These are phyloP conservation scores for Boletus semigastroideus DNA, from an alignment of 1,284 basidiomycete genomes.

Conservation along the genomic window DNA sequence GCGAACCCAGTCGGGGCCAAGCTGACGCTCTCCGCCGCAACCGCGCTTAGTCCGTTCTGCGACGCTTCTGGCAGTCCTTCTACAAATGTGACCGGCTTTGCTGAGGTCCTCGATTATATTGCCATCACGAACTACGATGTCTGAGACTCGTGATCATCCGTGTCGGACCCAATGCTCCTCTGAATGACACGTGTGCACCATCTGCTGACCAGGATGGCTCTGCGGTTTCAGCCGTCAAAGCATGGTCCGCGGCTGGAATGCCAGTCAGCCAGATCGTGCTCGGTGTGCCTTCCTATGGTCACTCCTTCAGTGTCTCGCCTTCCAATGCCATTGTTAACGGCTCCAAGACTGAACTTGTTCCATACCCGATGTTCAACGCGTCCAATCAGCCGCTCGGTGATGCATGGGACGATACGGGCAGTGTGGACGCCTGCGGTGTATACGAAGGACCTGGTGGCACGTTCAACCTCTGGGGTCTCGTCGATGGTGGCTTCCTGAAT, in stretches of 20 bases:
- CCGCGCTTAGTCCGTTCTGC: conserved; percentile 54
- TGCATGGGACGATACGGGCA: conserved; percentile 37
- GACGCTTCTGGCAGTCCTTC: conserved; percentile 52
- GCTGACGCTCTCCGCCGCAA: conserved; percentile 59
- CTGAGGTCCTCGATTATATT: conserved; percentile 57
- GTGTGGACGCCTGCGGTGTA: conserved; percentile 41
- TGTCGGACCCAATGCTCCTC: conserved; percentile 70
- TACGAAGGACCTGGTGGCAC: conserved; percentile 36
- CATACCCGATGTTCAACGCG: conserved; percentile 41
- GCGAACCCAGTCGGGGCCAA: conserved; percentile 37
- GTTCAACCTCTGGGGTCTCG: conserved; percentile 43
- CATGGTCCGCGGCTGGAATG: conserved; percentile 65
- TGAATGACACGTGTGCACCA: conserved; percentile 58
- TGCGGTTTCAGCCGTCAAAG: conserved; percentile 57
- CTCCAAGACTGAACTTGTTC: conserved; percentile 25
- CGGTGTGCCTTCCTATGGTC: conserved; percentile 60
- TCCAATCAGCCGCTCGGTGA: conserved; percentile 42
- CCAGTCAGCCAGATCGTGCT: conserved; percentile 63
- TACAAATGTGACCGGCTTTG: conserved; percentile 48
- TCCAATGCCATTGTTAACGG: conserved; percentile 29
- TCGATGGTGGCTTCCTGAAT: conserved; percentile 41
- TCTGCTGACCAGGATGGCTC: conserved; percentile 58
- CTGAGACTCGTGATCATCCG: conserved; percentile 52
- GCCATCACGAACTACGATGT: conserved; percentile 76
- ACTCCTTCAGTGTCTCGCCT: conserved; percentile 40